Base-by-base conservation (phyloP, 2,329 filamentous ascomycete species). In the Metarhizium sp. region DNA sequence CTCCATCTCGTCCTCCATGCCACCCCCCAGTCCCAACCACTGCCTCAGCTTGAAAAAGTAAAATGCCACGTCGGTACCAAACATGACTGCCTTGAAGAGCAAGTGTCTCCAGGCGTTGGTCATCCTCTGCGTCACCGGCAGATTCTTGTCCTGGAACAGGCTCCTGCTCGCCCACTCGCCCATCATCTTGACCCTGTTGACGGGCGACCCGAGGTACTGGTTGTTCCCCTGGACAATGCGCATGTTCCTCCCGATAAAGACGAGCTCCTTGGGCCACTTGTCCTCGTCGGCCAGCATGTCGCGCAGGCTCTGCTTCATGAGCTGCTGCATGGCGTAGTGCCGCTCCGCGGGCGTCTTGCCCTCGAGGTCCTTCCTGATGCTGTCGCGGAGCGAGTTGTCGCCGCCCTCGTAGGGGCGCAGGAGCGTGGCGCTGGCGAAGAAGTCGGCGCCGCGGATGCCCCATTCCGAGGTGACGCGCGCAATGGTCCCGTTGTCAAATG, bases 1-100 rank as follows among this genome's bases (percentile, higher is more conserved):
- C 75, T 97, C 94, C 59, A 97, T 85, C 68, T 92, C 90, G 66
- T 96, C 92, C 68, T 97, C 94, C 88, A 97, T 94, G 0, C 92
- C 92, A 10, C 84, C 79, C 0, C 92, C 90, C 2, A 85, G 70
- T 0, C 89, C 88, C 13, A 96, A 66, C 67, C 82, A 80, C 73
- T 97, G 92, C 61, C 84, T 80, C 6, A 95, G 52, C 73, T 88
- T 89, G 63, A 84, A 87, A 62, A 87, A 87, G 69, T 88, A 95
- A 69, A 96, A 99, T 11, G 87, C 82, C 0, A 95, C 66, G 69
- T 97, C 94, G 16, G 85, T 88, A 4, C 81, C 77, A 16, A 90
- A 73, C 62, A 99, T 69, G 40, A 96, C 88, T 1, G 84, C 69
- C 62, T 85, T 83, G 73, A 97, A 97, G n/a, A 95, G 63, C 20